Conservation (phyloP, 2,329 filamentous ascomycete species). For the Fusarium humuli region DNA sequence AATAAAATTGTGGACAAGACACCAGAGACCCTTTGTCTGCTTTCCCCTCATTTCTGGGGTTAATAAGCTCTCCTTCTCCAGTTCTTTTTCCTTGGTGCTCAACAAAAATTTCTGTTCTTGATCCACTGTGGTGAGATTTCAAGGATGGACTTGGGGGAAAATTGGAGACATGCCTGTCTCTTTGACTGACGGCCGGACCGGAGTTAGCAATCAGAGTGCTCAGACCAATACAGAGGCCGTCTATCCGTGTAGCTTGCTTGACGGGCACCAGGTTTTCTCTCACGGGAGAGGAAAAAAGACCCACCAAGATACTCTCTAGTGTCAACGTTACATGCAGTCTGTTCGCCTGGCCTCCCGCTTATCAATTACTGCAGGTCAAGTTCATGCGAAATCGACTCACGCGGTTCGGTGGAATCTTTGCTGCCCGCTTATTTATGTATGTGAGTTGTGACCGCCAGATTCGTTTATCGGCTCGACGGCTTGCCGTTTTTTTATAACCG, state of each 20-base stretch:
- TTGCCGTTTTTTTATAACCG: neutral
- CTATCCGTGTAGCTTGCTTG: too few species aligned
- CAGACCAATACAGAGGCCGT: neutral
- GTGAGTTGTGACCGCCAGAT: neutral
- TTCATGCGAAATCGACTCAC: neutral
- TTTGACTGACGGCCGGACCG: neutral
- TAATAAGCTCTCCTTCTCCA: too few species aligned
- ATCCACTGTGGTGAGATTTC: neutral
- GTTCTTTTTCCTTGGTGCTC: too few species aligned
- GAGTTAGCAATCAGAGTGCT: neutral
- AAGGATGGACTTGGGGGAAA: neutral
- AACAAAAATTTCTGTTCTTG: neutral
- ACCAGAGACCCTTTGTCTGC: neutral
- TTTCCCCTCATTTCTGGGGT: too few species aligned
- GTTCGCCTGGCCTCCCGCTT: conserved; percentile 3
- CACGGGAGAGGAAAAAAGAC: neutral
- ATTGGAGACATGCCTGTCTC: too few species aligned
- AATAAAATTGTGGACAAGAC: conserved; percentile 7
- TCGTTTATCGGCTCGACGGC: neutral
- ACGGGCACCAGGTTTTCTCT: neutral
- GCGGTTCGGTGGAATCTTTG: neutral
- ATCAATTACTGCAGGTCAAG: neutral
- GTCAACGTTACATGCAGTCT: conserved; percentile 1
- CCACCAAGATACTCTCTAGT: neutral
- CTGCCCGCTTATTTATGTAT: neutral